Evolutionary conservation across 1,284 basidiomycete species (phyloP), one percentile per base, ranked within the genome.

Genomic region (Ceratobasidium sp.): DNA sequence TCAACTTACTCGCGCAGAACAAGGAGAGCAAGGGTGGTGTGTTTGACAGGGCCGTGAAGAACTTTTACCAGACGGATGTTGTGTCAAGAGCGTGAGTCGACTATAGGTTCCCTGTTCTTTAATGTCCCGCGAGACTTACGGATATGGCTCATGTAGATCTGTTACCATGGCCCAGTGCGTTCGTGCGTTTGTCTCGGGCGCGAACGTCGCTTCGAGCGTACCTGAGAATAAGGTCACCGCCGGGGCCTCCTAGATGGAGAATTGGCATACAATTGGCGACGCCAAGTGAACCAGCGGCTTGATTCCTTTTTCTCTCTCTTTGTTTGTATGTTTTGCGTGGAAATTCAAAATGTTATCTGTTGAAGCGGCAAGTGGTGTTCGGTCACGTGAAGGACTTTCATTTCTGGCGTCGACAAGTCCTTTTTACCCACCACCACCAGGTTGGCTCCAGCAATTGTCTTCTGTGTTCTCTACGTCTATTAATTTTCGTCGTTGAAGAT

Each of bases 51-150:
- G 93, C 95, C 1, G 92, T 99, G 78, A 78, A 84, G 73, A 98
- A 98, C 86, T 99, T 98, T 84, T 99, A 98, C 84, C 91, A 96
- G 83, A 98, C 97, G 8, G 95, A 97, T 82, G 88, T 92, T 43
- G 91, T 94, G 77, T 93, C 92, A 59, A 84, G 92, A 86, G 91
- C 92, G 91, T 92, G 77, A 82, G 92, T 89, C 16, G 3, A 4
- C 32, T 55, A 13, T 8, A 55, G 26, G 0, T 72, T 30, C 13
- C 57, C 30, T 32, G 41, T 28, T 38, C 30, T 32, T 44, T 23
- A 47, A 28, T 1, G 43, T 57, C 50, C 18, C 21, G 16, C 21
- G 8, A 49, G 43, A 16, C 44, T 70, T 43, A 18, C 57, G 21
- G 16, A 63, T 55, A 16, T 72, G 73, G 41, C 23, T 67, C 46